These are phyloP conservation scores for Gossypium laxum DNA, from an alignment of 441 rosid genomes.

Conservation along the genomic window DNA sequence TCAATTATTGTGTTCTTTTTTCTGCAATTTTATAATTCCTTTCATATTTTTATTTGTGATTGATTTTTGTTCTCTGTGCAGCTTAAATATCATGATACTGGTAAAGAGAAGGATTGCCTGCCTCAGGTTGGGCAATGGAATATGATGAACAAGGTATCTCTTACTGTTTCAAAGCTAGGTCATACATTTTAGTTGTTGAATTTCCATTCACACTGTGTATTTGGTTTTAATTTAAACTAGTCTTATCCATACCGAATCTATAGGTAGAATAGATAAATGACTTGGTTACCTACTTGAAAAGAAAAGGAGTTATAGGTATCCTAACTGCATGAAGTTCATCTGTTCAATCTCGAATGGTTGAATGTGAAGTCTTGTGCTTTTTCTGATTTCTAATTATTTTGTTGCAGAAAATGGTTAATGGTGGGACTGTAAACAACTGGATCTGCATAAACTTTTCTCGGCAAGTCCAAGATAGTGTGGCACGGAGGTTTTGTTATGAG, in stretches of 20 bases:
- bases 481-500: conserved; percentile 64
- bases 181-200: neutral
- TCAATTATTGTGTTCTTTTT: neutral
- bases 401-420: conserved; percentile 90
- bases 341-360: neutral
- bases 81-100: conserved; percentile 93
- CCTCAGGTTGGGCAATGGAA: conserved; percentile 95
- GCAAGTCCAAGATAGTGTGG: conserved; percentile 54
- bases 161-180: neutral
- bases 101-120: conserved; percentile 63
- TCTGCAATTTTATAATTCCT: neutral
- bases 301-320: neutral
- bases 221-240: neutral
- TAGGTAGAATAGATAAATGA: neutral
- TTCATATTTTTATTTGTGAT: neutral
- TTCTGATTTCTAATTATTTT: neutral
- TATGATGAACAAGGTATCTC: conserved; percentile 82
- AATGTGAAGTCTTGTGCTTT: neutral
- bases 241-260: neutral
- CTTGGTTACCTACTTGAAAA: neutral
- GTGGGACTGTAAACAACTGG: conserved; percentile 81
- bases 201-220: neutral
- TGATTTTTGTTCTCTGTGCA: conserved; percentile 21
- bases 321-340: neutral
- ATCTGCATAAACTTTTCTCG: conserved; percentile 80